Conservation (phyloP, 2,329 filamentous ascomycete species). For the Teratosphaeriaceae sp. region DNA sequence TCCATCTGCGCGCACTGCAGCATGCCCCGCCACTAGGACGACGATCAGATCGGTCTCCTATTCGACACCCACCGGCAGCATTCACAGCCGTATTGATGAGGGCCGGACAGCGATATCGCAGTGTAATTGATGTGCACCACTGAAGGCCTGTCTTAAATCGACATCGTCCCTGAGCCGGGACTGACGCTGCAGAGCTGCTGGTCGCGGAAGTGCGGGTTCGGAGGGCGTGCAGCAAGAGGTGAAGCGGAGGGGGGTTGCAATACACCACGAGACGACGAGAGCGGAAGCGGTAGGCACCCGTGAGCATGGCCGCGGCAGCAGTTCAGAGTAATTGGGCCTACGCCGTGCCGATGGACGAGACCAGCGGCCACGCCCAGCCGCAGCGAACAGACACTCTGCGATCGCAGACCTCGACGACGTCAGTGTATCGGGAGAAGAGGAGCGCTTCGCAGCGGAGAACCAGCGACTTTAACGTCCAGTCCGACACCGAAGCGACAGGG, state of each 20-base stretch:
- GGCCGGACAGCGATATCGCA: too few species aligned
- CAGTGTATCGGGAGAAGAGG: neutral
- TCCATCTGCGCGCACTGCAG: neutral
- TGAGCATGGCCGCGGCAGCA: slow-evolving; percentile 6
- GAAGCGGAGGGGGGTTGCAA: too few species aligned
- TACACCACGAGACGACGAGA: too few species aligned
- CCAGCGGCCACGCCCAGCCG: slow-evolving; percentile 7
- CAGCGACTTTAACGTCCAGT: slow-evolving; percentile 13
- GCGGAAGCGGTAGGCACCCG: too few species aligned
- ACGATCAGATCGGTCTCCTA: neutral
- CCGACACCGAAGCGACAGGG: slow-evolving; percentile 22
- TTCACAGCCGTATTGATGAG: too few species aligned
- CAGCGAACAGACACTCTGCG: slow-evolving; percentile 5
- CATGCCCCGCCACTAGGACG: neutral
- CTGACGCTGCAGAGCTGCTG: too few species aligned
- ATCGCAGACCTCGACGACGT: slow-evolving; percentile 1
- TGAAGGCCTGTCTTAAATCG: too few species aligned
- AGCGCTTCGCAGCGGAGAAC: slow-evolving; percentile 5
- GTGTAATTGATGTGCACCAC: too few species aligned
- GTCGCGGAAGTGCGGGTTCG: too few species aligned
- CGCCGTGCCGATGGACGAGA: slow-evolving; percentile 13
- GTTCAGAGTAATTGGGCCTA: slow-evolving; percentile 9
- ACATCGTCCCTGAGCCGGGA: too few species aligned
- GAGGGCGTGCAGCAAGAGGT: too few species aligned
- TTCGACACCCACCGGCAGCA: too few species aligned